phyloP scores from a whole-genome alignment of 2,329 filamentous ascomycete genomes.

The Aspergillus fischeri region DNA sequence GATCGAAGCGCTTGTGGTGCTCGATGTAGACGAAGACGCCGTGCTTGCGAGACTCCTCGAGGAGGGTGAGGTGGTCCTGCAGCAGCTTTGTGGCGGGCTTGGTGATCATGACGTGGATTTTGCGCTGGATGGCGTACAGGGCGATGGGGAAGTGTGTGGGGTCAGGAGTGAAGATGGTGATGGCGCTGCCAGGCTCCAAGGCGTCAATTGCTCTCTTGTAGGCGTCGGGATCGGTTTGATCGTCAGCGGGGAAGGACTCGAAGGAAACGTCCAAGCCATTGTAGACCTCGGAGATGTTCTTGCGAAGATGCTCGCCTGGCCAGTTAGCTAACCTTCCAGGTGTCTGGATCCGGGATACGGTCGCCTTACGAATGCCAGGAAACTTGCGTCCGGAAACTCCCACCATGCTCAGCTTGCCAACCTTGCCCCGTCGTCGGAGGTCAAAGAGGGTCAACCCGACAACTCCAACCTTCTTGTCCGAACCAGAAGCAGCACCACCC shows the following conservation, averaged over 20 bases:
- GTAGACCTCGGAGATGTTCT: constrained; percentile 84
- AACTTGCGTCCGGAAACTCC: constrained; percentile 86
- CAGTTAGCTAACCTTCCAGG: constrained; percentile 6
- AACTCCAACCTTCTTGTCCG: constrained; percentile 95
- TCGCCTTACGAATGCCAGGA: constrained; percentile 73
- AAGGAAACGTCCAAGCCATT: constrained; percentile 86
- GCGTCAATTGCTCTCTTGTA: constrained; percentile 88
- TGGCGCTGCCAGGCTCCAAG: constrained; percentile 75
- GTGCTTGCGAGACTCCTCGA: constrained; percentile 66
- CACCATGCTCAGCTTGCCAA: constrained; percentile 80
- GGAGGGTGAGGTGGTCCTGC: constrained; percentile 70
- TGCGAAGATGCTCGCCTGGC: constrained; percentile 72
- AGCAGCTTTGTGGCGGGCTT: constrained; percentile 89
- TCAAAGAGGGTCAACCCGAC: constrained; percentile 89
- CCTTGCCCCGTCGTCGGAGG: constrained; percentile 80
- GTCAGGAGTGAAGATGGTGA: constrained; percentile 95
- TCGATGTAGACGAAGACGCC: constrained; percentile 89
- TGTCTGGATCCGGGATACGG: neutral
- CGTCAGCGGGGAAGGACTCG: constrained; percentile 73
- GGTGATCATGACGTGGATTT: constrained; percentile 87
- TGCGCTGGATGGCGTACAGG: constrained; percentile 81
- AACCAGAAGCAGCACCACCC: constrained; percentile 73
- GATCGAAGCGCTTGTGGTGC: constrained; percentile 95
- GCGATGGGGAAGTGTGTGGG: constrained; percentile 91
- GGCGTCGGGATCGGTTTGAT: constrained; percentile 67